Evolutionary conservation across 2,329 filamentous ascomycete genomes (phyloP).

Genomic region (Fusarium sp.): DNA sequence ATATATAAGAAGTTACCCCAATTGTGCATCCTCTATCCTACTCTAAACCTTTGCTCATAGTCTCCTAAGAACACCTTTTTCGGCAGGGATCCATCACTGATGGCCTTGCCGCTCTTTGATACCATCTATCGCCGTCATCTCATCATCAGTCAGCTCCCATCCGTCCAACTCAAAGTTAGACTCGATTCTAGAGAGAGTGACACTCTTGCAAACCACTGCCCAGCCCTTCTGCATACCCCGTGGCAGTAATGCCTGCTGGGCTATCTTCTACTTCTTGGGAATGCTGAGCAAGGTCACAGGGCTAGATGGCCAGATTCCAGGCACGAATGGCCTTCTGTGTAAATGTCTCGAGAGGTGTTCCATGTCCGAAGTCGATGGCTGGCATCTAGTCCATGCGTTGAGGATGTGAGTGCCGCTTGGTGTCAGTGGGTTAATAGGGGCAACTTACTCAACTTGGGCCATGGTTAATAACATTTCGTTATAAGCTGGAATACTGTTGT

Average conservation of each 20-base stretch:
- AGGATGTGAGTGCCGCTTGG: too few relatives aligned
- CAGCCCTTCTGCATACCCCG: slow-evolving; percentile 87
- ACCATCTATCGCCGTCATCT: slow-evolving; percentile 75
- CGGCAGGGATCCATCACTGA: slow-evolving; percentile 78
- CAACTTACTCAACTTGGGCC: too few relatives aligned
- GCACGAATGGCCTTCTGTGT: slow-evolving; percentile 80
- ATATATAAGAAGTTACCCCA: background rate
- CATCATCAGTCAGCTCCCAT: slow-evolving; percentile 78
- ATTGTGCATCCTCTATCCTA: background rate
- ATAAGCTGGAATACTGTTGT: too few relatives aligned
- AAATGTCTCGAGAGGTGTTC: slow-evolving; percentile 73
- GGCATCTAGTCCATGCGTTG: too few relatives aligned
- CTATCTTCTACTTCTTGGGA: slow-evolving; percentile 76
- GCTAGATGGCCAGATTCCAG: slow-evolving; percentile 78
- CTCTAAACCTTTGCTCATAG: slow-evolving; percentile 69
- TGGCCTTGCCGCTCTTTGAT: slow-evolving; percentile 83
- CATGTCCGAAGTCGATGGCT: too few relatives aligned
- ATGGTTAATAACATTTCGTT: too few relatives aligned
- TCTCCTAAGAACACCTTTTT: slow-evolving; percentile 86
- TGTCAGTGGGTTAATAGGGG: too few relatives aligned
- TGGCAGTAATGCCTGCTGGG: slow-evolving; percentile 80
- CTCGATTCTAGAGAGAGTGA: slow-evolving; percentile 78
- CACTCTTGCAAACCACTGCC: slow-evolving; percentile 87
- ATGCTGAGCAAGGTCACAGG: slow-evolving; percentile 68
- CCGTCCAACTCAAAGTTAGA: slow-evolving; percentile 81